Evolutionary conservation across 2,329 filamentous ascomycete genomes (phyloP).

Genomic region (Mycosphaerelloides madeirae): DNA sequence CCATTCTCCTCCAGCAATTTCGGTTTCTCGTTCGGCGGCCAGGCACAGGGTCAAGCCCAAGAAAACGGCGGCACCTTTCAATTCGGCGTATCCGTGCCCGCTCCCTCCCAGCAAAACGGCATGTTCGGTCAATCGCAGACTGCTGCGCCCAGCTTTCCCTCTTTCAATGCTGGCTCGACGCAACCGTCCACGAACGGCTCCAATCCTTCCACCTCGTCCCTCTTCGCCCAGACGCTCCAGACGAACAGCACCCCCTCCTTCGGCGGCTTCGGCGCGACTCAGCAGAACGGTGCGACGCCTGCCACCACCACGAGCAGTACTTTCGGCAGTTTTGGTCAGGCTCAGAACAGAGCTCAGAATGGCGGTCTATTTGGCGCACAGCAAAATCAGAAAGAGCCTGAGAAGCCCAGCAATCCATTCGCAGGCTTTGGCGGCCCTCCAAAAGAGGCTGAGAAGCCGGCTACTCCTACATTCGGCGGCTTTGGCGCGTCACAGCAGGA

Average conservation of each 20-base stretch:
- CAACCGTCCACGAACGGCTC: constrained; percentile 17
- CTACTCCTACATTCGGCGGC: constrained; percentile 4
- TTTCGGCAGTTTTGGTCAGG: constrained; percentile 15
- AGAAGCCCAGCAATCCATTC: constrained; percentile 13
- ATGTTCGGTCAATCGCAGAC: constrained; percentile 13
- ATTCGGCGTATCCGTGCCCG: constrained; percentile 11
- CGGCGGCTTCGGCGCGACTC: constrained; percentile 13
- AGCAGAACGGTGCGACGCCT: constrained; percentile 15
- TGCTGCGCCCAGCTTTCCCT: constrained; percentile 13
- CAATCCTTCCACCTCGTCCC: constrained; percentile 9
- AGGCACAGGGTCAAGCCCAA: constrained; percentile 3
- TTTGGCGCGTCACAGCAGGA: constrained; percentile 6
- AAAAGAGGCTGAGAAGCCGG: constrained; percentile 5
- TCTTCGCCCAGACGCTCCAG: constrained; percentile 17
- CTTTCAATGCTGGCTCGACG: constrained; percentile 9
- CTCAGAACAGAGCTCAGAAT: too few relatives aligned
- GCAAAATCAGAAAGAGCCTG: not conserved
- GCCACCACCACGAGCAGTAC: constrained; percentile 12
- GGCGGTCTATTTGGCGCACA: not conserved
- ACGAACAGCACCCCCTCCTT: constrained; percentile 11
- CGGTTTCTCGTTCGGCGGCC: constrained; percentile 12
- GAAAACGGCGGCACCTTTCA: constrained; percentile 11
- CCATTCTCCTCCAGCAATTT: constrained; percentile 8
- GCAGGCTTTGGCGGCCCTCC: constrained; percentile 6
- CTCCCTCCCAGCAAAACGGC: constrained; percentile 11